phyloP scores from a whole-genome alignment of 1,284 basidiomycete genomes.

The Ganoderma lucidum region DNA sequence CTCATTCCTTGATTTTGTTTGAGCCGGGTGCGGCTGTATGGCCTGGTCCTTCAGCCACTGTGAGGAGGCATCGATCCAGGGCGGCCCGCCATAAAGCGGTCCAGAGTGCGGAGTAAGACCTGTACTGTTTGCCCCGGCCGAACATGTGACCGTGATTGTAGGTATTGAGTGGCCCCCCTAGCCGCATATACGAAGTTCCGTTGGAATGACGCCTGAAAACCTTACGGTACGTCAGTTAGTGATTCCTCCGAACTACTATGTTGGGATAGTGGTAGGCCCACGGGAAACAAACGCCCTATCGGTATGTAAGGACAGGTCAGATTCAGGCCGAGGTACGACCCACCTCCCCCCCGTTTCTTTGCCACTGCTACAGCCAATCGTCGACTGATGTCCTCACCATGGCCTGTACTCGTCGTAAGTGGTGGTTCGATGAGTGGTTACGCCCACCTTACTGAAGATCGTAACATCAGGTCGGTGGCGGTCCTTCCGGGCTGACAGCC shows the following conservation, averaged over 20 bases:
- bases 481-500: conserved; percentile 37
- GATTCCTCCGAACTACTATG: not conserved
- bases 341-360: not conserved
- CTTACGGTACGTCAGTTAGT: not conserved
- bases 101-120: too few species aligned
- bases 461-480: conserved; percentile 36
- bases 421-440: not conserved
- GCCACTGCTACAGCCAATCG: not conserved
- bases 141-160: too few species aligned
- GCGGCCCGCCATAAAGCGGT: too few species aligned
- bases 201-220: not conserved
- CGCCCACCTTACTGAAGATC: not conserved
- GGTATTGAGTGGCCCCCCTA: not conserved
- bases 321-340: not conserved
- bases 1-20: too few species aligned
- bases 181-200: not conserved
- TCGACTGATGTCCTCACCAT: not conserved
- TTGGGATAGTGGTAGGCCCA: not conserved
- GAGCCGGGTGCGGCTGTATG: too few species aligned
- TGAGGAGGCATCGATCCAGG: too few species aligned
- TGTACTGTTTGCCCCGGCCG: too few species aligned
- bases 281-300: not conserved
- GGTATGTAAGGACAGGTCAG: not conserved
- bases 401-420: conserved; percentile 9
- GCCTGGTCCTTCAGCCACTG: too few species aligned